Evolutionary conservation across 2,329 filamentous ascomycete genomes (phyloP).

Genomic region (Claviceps capensis): DNA sequence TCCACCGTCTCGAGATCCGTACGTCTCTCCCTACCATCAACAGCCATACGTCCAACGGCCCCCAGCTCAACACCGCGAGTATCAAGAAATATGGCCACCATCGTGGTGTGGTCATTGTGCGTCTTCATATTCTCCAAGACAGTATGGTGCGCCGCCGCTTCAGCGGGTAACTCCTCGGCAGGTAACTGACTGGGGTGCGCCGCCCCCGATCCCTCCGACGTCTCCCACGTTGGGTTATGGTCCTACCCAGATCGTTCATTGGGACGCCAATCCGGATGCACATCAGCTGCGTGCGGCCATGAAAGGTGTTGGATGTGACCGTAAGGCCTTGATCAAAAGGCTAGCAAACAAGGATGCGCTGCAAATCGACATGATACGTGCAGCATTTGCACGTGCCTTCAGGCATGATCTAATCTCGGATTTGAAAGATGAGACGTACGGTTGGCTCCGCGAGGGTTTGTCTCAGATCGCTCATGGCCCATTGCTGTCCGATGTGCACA

Average conservation of each 20-base stretch:
- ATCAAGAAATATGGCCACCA: constrained; percentile 15
- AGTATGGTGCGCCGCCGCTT: constrained; percentile 28
- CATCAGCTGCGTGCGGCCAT: constrained; percentile 66
- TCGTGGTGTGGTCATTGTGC: constrained; percentile 9
- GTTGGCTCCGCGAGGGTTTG: constrained; percentile 62
- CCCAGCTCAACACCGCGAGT: constrained; percentile 15
- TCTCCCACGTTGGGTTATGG: constrained; percentile 63
- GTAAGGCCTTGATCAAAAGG: constrained; percentile 57
- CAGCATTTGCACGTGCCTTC: constrained; percentile 51
- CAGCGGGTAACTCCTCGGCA: constrained; percentile 4
- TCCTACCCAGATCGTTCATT: constrained; percentile 52
- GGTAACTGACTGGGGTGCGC: constrained; percentile 23
- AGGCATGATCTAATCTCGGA: constrained; percentile 60
- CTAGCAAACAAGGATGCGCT: constrained; percentile 64
- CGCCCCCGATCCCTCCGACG: constrained; percentile 37
- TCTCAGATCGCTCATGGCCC: constrained; percentile 68
- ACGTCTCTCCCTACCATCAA: constrained; percentile 7
- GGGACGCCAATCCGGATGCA: constrained; percentile 55
- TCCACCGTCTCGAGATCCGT: constrained; percentile 10
- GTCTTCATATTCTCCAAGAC: constrained; percentile 12
- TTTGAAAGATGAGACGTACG: constrained; percentile 62
- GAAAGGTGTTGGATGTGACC: constrained; percentile 89
- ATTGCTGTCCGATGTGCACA: constrained; percentile 59
- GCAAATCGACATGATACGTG: constrained; percentile 56
- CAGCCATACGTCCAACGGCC: constrained; percentile 11